A percentile compares a stretch with the other conserved stretches of the same genome.
Conservation (phyloP, 1,139 yeast genomes). For the Debaryomycetaceae sp. region DNA sequence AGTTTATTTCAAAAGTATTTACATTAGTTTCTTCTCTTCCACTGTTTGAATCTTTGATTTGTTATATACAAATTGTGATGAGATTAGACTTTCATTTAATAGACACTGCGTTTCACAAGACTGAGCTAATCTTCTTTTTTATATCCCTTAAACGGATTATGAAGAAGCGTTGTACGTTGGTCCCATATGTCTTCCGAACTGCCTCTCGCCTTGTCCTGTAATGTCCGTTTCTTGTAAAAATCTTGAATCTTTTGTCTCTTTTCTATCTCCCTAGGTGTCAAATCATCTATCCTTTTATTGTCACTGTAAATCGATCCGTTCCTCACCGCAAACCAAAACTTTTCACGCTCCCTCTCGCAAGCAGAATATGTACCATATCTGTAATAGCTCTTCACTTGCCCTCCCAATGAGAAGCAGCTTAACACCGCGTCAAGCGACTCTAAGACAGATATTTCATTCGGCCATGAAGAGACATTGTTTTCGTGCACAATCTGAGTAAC, state of each 20-base stretch:
- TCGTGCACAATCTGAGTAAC: slow-evolving; percentile 25
- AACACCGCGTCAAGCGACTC: slow-evolving; percentile 86
- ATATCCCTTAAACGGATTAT: slow-evolving; percentile 18
- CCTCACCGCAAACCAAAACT: slow-evolving; percentile 76
- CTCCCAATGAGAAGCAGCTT: slow-evolving; percentile 85
- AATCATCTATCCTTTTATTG: slow-evolving; percentile 28
- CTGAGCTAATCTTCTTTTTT: background rate
- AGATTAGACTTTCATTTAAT: background rate
- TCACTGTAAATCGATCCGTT: slow-evolving; percentile 37
- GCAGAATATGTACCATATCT: slow-evolving; percentile 73
- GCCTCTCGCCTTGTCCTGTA: slow-evolving; percentile 61
- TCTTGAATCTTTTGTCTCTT: slow-evolving; percentile 57
- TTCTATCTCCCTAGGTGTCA: slow-evolving; percentile 44
- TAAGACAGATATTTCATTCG: slow-evolving; percentile 38
- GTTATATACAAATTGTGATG: background rate
- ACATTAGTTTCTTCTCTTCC: background rate
- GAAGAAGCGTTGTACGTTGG: slow-evolving; percentile 34
- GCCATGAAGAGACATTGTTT: slow-evolving; percentile 29
- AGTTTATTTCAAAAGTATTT: background rate
- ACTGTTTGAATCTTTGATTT: background rate
- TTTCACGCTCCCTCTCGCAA: slow-evolving; percentile 68
- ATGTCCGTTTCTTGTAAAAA: slow-evolving; percentile 62
- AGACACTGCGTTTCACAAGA: background rate
- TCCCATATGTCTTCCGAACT: slow-evolving; percentile 86
- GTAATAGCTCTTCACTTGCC: slow-evolving; percentile 78